Evolutionary conservation across 2,329 filamentous ascomycete genomes (phyloP), one percentile per base, ranked within the genome.

Genomic region (Aspergillus nomiae): DNA sequence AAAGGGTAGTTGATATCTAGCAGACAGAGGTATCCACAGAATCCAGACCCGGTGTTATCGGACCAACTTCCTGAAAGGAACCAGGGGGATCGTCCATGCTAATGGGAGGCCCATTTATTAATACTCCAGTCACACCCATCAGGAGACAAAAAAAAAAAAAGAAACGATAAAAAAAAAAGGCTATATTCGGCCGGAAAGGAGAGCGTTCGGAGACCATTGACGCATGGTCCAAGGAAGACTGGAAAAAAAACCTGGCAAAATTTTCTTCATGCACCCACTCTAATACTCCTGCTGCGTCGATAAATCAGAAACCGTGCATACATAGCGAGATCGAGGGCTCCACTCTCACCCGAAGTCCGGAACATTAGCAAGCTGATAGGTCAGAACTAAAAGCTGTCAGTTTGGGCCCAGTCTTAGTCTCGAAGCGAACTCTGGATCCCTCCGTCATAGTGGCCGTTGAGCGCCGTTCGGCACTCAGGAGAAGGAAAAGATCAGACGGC

Each of bases 151-250:
- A 53, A 60, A 45, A 50, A 41, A 51, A 48, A 32, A 48, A 28
- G 12, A 24, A 48, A 28, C 50, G 5, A 21, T 7, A 58, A 21
- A 19, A 48, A 34, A 58, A 58, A 58, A 58, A 28, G 24, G 43
- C 34, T 26, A 60, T 60, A 41, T 63, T 63, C 62, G 56, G 60
- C 60, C 60, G 60, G 60, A 59, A 55, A 54, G 56, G 60, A 62
- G 60, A 59, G 55, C 34, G 56, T 62, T 62, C 60, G 60, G 60
- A 21, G 38, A 55, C 32, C n/a, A 38, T 55, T 38, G 24, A 55
- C 21, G 51, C 51, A 55, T 55, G 32, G 51, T 24, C 24, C 32
- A 59, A 28, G 21, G 21, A 28, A 38, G 21, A 32, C 26, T 26
- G 38, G 12, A 11, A 36, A 38, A 38, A 59, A 55, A 38, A 38